Percentiles rank a stretch among this genome's conserved stretches.
Conservation (phyloP, 257 asterid genomes). For the Handroanthus guayacan region DNA sequence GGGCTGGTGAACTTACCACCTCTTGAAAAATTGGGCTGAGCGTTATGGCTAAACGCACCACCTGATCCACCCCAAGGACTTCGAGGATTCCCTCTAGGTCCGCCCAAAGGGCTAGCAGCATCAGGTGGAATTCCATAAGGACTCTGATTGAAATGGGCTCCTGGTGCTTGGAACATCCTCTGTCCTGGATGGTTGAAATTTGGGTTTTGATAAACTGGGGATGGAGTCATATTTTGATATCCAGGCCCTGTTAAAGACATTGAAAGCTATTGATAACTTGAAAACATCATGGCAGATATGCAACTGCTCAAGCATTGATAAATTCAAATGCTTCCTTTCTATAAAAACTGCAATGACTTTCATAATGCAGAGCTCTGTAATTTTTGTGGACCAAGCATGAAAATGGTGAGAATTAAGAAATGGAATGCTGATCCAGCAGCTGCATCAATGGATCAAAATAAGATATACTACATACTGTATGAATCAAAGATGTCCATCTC, state of each 20-base stretch:
- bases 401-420: no score
- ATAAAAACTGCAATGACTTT: neutral
- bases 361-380: neutral
- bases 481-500: no score
- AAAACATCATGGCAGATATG: neutral
- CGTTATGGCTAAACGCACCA: conserved; percentile 37
- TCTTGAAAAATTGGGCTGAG: conserved; percentile 46
- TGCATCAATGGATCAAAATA: no score
- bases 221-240: conserved; percentile 36
- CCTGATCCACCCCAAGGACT: conserved; percentile 46
- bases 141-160: conserved; percentile 42
- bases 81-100: conserved; percentile 46
- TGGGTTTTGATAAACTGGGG: conserved; percentile 49
- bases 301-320: conserved; percentile 4
- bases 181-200: conserved; percentile 45
- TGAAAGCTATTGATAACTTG: conserved; percentile 3
- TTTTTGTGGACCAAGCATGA: no score
- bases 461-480: no score
- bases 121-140: conserved; percentile 45
- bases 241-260: conserved; percentile 49
- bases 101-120: conserved; percentile 35
- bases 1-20: conserved; percentile 42
- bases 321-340: neutral
- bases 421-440: no score
- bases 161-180: conserved; percentile 47